Evolutionary conservation across 495 filamentous ascomycete species (phyloP).

Genomic region (Tuber microsphaerosporum): DNA sequence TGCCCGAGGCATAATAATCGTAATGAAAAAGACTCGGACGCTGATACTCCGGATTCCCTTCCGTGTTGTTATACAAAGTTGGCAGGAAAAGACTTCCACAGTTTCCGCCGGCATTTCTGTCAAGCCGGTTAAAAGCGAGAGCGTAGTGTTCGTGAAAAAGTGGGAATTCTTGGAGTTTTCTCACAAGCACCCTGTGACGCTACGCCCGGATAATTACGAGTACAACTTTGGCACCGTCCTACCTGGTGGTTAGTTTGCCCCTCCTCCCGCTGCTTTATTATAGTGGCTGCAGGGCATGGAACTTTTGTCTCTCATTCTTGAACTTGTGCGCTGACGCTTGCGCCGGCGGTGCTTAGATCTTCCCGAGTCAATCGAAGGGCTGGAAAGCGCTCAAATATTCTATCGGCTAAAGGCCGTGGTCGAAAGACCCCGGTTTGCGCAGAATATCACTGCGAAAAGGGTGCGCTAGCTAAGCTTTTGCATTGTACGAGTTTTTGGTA

Average conservation of each 20-base stretch:
- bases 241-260: constrained; percentile 53
- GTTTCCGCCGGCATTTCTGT: constrained; percentile 45
- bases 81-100: constrained; percentile 42
- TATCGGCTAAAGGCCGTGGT: constrained; percentile 87
- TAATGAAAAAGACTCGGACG: neutral
- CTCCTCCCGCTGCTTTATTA: neutral
- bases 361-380: constrained; percentile 81
- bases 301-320: neutral
- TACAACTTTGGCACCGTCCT: constrained; percentile 78
- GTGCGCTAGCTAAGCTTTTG: constrained; percentile 8
- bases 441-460: constrained; percentile 69
- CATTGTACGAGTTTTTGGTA: neutral
- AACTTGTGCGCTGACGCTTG: constrained; percentile 5
- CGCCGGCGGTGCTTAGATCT: constrained; percentile 22
- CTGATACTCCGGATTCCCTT: constrained; percentile 6
- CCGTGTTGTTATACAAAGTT: constrained; percentile 12
- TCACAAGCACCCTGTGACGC: constrained; percentile 46
- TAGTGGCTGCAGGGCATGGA: neutral
- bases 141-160: constrained; percentile 53
- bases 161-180: constrained; percentile 51
- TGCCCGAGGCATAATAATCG: neutral
- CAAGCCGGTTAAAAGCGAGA: constrained; percentile 49
- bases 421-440: constrained; percentile 67
- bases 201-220: constrained; percentile 69
- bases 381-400: constrained; percentile 69